These are phyloP conservation scores for Ogataea hybrid DNA, from an alignment of 1,139 yeast species.

Conservation along the genomic window DNA sequence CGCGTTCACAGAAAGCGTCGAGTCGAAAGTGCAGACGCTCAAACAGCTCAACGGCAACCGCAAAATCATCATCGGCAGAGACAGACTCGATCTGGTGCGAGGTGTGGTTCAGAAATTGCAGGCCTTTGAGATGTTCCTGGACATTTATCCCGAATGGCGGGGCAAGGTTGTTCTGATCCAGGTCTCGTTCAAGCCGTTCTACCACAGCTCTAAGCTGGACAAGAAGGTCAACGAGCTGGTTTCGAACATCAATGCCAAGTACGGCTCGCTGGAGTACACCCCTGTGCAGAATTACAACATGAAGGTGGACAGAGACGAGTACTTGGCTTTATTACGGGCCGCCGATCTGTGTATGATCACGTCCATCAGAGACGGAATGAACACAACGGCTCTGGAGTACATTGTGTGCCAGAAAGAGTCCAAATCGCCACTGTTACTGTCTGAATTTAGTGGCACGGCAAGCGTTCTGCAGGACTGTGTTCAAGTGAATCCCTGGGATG, in stretches of 20 bases:
- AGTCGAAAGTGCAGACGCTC: too few species aligned
- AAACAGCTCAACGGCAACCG: too few species aligned
- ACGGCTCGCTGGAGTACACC: slow-evolving; percentile 73
- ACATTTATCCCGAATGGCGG: slow-evolving; percentile 91
- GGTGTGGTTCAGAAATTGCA: too few species aligned
- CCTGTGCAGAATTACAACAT: slow-evolving; percentile 92
- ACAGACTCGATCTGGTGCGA: too few species aligned
- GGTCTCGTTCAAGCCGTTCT: slow-evolving; percentile 78
- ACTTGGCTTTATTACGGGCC: slow-evolving; percentile 78
- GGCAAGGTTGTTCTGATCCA: slow-evolving; percentile 87
- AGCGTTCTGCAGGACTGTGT: too few species aligned
- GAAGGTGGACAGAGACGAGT: slow-evolving; percentile 85
- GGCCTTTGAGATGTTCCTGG: too few species aligned
- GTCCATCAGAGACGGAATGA: slow-evolving; percentile 94
- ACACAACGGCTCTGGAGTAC: slow-evolving; percentile 89
- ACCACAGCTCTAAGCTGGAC: slow-evolving; percentile 60
- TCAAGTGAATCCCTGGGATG: too few species aligned
- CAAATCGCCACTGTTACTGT: slow-evolving; percentile 73
- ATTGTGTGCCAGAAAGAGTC: slow-evolving; percentile 80
- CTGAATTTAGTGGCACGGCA: too few species aligned
- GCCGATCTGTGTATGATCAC: slow-evolving; percentile 91
- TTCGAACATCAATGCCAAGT: slow-evolving; percentile 75
- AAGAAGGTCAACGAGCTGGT: slow-evolving; percentile 78
- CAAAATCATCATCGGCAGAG: too few species aligned
- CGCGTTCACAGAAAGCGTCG: slow-evolving; percentile 38